Evolutionary conservation across 345 rosid genomes (phyloP), one percentile per base, ranked within the genome.

Genomic region (Mangifera indica): DNA sequence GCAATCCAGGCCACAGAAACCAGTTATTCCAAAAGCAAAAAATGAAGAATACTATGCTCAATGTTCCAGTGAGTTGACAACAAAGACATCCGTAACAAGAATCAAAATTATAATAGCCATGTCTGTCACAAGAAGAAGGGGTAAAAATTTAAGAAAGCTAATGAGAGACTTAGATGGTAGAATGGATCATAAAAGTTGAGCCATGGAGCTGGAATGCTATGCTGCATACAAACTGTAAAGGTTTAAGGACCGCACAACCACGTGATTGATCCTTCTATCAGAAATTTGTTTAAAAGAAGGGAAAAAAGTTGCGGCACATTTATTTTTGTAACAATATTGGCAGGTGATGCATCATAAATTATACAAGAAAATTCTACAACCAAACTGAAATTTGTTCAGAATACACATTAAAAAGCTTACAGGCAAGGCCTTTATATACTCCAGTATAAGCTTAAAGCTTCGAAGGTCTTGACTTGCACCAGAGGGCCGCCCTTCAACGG

Each of bases 381-480:
- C 56, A 51, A 70, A 66, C n/a, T 24, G 67, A 67, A 66, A 21
- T 53, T 66, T 61, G 34, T 49, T 32, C 24, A 40, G 8, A 45
- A 59, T 49, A 63, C 51, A 40, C 24, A 73, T 56, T 57, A 66
- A 63, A 64, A 22, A 44, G 76, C 90, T 84, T 82, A 92, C 99
- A 37, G 98, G 99, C 87, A 90, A 81, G 56, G 98, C 96, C 80
- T 95, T 92, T 70, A 95, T 88, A 77, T 90, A 95, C 72, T 95
- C 93, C 64, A 92, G 69, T 76, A 85, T 78, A 67, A 94, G 93
- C 81, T 88, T 90, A 77, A 94, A 94, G 82, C 87, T 90, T 80
- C 99, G 80, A 51, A 91, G 78, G 73, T 92, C 98, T 84, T 94
- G 95, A 71, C 81, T 88, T 42, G 81, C 44, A 74, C 83, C 82